Conservation (phyloP, 2,329 filamentous ascomycete genomes). For the Alternaria brassicae region DNA sequence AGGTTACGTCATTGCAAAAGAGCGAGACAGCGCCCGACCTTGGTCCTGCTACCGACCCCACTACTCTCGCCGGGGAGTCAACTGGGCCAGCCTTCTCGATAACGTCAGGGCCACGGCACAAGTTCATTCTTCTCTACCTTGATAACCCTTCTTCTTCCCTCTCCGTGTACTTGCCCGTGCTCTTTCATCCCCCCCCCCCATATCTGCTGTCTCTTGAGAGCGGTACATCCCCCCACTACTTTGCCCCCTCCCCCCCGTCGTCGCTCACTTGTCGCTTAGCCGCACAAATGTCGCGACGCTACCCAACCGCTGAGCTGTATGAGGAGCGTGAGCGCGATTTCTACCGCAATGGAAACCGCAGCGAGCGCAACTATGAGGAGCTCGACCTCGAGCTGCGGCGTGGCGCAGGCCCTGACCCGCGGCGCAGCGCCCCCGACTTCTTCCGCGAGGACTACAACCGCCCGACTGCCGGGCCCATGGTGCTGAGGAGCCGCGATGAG, state of each 20-base stretch:
- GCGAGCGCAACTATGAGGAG: conserved; percentile 57
- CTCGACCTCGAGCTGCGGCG: conserved; percentile 57
- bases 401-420: conserved; percentile 45
- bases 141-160: conserved; percentile 12
- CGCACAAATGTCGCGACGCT: conserved; percentile 51
- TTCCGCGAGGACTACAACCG: conserved; percentile 59
- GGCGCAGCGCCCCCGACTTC: conserved; percentile 57
- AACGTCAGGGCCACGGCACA: conserved; percentile 36
- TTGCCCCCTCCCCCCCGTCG: conserved; percentile 11
- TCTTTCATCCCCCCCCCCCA: conserved; percentile 6
- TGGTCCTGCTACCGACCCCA: conserved; percentile 28
- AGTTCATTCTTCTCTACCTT: conserved; percentile 13
- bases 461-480: conserved; percentile 54
- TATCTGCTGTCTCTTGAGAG: conserved; percentile 13
- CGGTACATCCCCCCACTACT: conserved; percentile 21
- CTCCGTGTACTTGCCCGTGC: conserved; percentile 5
- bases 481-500: conserved; percentile 55
- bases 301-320: conserved; percentile 56
- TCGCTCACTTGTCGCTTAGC: conserved; percentile 24
- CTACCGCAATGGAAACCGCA: conserved; percentile 52
- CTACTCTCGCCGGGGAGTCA: conserved; percentile 23
- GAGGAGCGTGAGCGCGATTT: conserved; percentile 60
- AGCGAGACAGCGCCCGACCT: conserved; percentile 21
- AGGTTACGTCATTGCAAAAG: conserved; percentile 24
- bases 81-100: conserved; percentile 31